Conservation (phyloP, 495 filamentous ascomycete species). For the Lepraria neglecta region DNA sequence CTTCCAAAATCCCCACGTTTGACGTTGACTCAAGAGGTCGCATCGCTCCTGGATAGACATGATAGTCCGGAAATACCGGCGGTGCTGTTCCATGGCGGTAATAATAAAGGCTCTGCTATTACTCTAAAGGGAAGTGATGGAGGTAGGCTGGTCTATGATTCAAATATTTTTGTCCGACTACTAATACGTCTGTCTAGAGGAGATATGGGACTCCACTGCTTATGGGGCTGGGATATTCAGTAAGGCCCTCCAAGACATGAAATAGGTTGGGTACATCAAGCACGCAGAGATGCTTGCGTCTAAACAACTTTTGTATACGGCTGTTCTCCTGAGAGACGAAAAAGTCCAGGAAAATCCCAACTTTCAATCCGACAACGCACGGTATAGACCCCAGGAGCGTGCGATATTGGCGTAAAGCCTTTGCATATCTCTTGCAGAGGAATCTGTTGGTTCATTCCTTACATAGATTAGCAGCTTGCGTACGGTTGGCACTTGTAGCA, state of each 20-base stretch:
- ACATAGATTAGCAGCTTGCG: constrained; percentile 5
- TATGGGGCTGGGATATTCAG: neutral
- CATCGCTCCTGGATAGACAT: constrained; percentile 1
- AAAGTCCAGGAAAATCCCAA: neutral
- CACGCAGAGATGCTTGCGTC: neutral
- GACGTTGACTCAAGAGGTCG: neutral
- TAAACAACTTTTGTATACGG: neutral
- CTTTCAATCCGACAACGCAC: neutral
- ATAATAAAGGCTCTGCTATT: constrained; percentile 7
- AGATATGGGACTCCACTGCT: neutral
- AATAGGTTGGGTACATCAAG: neutral
- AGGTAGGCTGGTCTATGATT: constrained; percentile 4
- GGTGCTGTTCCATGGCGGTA: neutral
- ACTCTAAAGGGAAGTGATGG: constrained; percentile 9
- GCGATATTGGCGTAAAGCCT: neutral
- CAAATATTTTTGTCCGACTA: neutral
- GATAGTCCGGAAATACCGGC: neutral
- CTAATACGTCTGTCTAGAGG: neutral
- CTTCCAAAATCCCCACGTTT: constrained; percentile 5
- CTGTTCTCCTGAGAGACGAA: neutral
- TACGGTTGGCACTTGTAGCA: constrained; percentile 2
- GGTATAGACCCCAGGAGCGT: neutral
- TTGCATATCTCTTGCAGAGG: neutral
- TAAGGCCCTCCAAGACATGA: constrained; percentile 11
- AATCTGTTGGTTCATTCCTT: constrained; percentile 5